Base-by-base conservation (phyloP, 192 early-diverging fungal genomes). In the Coemansia sp. region DNA sequence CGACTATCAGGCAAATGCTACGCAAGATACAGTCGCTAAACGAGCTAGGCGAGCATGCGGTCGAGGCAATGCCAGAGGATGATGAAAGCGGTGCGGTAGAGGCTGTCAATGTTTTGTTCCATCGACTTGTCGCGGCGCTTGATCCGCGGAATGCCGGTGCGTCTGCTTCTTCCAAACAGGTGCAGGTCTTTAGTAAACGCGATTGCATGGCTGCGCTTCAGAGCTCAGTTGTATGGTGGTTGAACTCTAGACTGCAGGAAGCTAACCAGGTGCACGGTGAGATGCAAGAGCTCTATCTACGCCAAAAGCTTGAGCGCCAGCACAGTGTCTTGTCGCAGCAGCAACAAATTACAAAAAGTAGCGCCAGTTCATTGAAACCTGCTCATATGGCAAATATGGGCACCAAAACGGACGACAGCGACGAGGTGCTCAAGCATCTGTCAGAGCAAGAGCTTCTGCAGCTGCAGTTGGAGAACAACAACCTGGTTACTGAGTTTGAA, bases 401-500 rank as follows among this genome's bases (percentile, higher is more conserved):
- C 40, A 66, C 74, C 23, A 63, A 67, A 31, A 35, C 68, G 6
- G 77, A 85, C 0, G 48, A 1, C 48, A 26, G 25, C 20, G 79
- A 86, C 58, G 82, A 82, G 18, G 69, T 89, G 58, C 72, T 84
- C 18, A 82, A 86, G 53, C 82, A 88, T 45, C 29, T 82, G 63
- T 82, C 79, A 3, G 67, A 66, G 28, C 74, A 82, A 30, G 74
- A 82, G 63, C 66, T 87, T 56, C 82, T 86, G 63, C 80, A 89
- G 72, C 72, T 93, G 26, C 88, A 90, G 53, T 57, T 74, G 59
- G 91, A 93, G 62, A 93, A 93, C 71, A 73, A 67, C 15, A 72
- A 71, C 53, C 87, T 93, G 81, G 72, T 89, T n/a, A 71, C 81
- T 53, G 87, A 89, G 68, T 83, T 93, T 64, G 89, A 89, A 37